A percentile compares a stretch with the other conserved stretches of the same genome.
Evolutionary conservation across 148 eudicot species (phyloP).

Genomic region (Drosera capensis): DNA sequence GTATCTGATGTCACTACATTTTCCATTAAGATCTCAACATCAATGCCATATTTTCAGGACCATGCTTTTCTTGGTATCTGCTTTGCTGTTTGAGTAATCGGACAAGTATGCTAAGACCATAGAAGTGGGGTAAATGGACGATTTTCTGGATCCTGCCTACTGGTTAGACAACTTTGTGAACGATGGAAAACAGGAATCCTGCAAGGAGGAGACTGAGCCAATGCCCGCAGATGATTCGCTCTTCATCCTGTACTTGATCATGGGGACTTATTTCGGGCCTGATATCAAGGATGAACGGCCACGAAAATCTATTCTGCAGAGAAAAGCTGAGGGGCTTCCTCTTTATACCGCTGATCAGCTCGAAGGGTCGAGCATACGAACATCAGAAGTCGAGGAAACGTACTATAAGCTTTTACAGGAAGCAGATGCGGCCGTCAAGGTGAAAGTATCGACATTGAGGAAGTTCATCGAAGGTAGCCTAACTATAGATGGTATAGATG

Average conservation of each 20-base stretch:
- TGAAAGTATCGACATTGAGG: conserved; percentile 31
- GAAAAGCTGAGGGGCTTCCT: conserved; percentile 44
- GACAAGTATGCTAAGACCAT: too few species aligned
- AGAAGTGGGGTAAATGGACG: too few species aligned
- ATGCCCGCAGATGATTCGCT: conserved; percentile 35
- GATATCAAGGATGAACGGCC: conserved; percentile 35
- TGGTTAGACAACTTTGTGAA: background rate
- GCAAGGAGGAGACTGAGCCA: conserved; percentile 5
- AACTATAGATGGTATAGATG: conserved; percentile 15
- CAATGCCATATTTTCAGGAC: too few species aligned
- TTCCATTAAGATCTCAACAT: too few species aligned
- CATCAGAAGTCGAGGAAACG: conserved; percentile 42
- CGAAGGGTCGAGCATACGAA: conserved; percentile 36
- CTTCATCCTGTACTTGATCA: conserved; percentile 59
- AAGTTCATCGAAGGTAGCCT: conserved; percentile 48
- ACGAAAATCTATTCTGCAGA: conserved; percentile 46
- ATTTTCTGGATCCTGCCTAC: too few species aligned
- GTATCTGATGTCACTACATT: too few species aligned
- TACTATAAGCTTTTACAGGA: conserved; percentile 57
- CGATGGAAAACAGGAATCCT: background rate
- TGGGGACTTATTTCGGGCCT: conserved; percentile 75
- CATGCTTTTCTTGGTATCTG: too few species aligned
- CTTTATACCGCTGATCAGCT: conserved; percentile 38
- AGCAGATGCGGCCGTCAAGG: conserved; percentile 35
- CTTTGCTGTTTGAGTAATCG: too few species aligned